Conservation (phyloP, 2,329 filamentous ascomycete species). For the Diaporthe longicolla region DNA sequence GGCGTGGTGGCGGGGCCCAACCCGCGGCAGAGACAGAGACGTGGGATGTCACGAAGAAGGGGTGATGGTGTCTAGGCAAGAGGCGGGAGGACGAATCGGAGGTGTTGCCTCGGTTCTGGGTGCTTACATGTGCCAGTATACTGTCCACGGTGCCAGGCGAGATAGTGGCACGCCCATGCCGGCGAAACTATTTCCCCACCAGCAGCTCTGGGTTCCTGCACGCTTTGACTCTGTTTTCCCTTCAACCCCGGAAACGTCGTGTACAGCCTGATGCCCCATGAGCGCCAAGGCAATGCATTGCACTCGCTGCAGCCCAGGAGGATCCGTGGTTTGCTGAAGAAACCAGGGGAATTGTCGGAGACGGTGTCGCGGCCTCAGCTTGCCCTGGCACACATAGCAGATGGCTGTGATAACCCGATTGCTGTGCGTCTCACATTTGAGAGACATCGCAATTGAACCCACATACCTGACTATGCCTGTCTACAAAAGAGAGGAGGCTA, state of each 20-base stretch:
- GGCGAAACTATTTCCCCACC: conserved; percentile 1
- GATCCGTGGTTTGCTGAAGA: background rate
- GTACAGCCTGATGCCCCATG: conserved; percentile 3
- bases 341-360: background rate
- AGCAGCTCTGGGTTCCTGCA: conserved; percentile 16
- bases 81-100: conserved; percentile 10
- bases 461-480: background rate
- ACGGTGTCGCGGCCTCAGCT: background rate
- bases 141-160: background rate
- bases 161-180: background rate
- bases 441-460: background rate
- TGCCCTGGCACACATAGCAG: too few relatives aligned
- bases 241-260: background rate
- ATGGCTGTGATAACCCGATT: background rate
- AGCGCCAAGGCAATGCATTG: conserved; percentile 20
- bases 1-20: background rate
- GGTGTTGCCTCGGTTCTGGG: background rate
- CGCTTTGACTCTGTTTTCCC: conserved; percentile 19
- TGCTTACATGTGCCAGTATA: too few relatives aligned
- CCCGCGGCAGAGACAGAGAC: background rate
- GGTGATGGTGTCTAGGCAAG: background rate
- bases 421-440: background rate
- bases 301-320: background rate
- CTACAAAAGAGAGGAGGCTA: background rate
- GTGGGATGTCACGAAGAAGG: background rate